Evolutionary conservation across 2,329 filamentous ascomycete genomes (phyloP).

Genomic region (Capronia americana): DNA sequence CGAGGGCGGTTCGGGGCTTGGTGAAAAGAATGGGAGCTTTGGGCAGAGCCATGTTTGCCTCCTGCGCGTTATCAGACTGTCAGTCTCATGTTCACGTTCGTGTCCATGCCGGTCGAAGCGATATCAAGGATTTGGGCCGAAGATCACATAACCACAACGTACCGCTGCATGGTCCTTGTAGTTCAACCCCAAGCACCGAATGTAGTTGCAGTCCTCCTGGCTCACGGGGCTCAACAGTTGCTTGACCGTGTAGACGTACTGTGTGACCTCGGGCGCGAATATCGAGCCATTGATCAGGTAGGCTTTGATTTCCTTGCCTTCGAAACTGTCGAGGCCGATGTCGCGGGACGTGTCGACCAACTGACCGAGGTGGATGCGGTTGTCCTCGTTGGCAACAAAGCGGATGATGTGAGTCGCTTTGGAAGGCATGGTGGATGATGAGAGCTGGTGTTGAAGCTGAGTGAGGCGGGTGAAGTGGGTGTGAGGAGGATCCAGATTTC

Average conservation of each 20-base stretch:
- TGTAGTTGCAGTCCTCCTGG: conserved; percentile 40
- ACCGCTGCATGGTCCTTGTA: conserved; percentile 50
- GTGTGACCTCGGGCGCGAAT: conserved; percentile 47
- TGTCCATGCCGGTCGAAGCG: not conserved
- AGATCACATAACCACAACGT: not conserved
- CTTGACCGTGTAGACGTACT: conserved; percentile 40
- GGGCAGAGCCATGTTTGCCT: conserved; percentile 49
- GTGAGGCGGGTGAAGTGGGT: not conserved
- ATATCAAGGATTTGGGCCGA: not conserved
- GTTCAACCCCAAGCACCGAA: conserved; percentile 57
- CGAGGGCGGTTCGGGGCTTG: conserved; percentile 49
- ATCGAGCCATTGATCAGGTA: conserved; percentile 46
- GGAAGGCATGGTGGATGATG: conserved; percentile 18
- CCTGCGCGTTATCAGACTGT: conserved; percentile 28
- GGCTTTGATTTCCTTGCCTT: conserved; percentile 45
- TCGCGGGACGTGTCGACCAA: conserved; percentile 46
- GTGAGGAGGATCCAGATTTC: not conserved
- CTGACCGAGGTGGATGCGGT: conserved; percentile 50
- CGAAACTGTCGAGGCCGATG: conserved; percentile 46
- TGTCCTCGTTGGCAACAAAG: conserved; percentile 52
- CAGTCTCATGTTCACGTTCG: not conserved
- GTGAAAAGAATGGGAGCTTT: conserved; percentile 48
- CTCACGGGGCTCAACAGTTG: conserved; percentile 39
- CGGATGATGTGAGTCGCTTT: conserved; percentile 52
- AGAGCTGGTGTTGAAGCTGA: conserved; percentile 3